These are phyloP conservation scores for Neonectria hederae DNA, from an alignment of 2,329 filamentous ascomycete genomes.

Conservation along the genomic window DNA sequence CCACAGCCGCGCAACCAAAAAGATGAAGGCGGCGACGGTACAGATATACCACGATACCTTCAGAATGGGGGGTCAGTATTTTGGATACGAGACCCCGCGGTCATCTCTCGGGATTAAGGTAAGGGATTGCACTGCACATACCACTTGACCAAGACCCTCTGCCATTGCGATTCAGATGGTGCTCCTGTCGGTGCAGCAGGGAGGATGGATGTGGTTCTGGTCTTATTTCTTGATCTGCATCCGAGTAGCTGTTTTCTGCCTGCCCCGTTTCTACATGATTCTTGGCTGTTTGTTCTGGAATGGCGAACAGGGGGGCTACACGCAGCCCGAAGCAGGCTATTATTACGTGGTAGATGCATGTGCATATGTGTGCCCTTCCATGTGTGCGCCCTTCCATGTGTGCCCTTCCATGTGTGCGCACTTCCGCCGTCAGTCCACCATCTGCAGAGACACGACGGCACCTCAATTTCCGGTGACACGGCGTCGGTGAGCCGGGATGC, in stretches of 20 bases:
- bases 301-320: not conserved
- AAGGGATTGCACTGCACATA: constrained; percentile 22
- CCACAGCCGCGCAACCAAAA: constrained; percentile 32
- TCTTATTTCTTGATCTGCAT: constrained; percentile 31
- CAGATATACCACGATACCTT: constrained; percentile 40
- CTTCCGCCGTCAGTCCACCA: not conserved
- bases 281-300: not conserved
- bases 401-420: not conserved
- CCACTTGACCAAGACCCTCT: constrained; percentile 39
- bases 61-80: not conserved
- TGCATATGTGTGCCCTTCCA: not conserved
- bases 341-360: not conserved
- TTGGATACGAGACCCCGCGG: not conserved
- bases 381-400: not conserved
- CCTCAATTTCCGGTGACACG: not conserved
- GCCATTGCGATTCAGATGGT: constrained; percentile 34
- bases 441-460: not conserved
- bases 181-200: constrained; percentile 4
- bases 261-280: not conserved
- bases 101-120: not conserved
- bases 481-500: not conserved
- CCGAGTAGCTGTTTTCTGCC: constrained; percentile 9
- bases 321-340: not conserved
- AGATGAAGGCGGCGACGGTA: constrained; percentile 31
- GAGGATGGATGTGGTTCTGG: constrained; percentile 6